Evolutionary conservation across 139 green algal genomes (phyloP).

Genomic region (Chlorella sp.): DNA sequence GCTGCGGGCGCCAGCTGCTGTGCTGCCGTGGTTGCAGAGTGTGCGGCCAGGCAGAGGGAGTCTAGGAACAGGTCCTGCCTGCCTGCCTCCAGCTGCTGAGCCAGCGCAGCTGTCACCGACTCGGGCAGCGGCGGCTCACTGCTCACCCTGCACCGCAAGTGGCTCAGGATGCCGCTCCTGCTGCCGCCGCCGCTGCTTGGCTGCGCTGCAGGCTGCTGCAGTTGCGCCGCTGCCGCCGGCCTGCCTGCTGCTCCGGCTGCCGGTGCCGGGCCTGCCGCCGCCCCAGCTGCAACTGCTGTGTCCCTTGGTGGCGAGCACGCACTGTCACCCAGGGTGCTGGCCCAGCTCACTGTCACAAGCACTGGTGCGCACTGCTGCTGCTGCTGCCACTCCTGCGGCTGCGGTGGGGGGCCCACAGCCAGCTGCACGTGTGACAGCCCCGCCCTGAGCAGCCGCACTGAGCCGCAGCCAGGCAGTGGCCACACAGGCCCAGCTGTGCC

Average conservation of each 20-base stretch:
- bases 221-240: neutral
- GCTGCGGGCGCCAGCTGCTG: neutral
- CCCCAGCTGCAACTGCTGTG: neutral
- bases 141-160: constrained; percentile 1
- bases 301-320: too few species aligned
- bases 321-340: neutral
- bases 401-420: neutral
- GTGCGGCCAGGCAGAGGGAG: constrained; percentile 16
- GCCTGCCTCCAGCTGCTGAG: constrained; percentile 8
- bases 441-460: neutral
- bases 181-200: neutral
- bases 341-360: constrained; percentile 22
- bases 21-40: neutral
- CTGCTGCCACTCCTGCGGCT: constrained; percentile 2
- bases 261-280: neutral
- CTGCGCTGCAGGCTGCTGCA: too few species aligned
- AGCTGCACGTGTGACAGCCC: constrained; percentile 1
- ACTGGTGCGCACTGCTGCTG: neutral
- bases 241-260: neutral
- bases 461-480: constrained; percentile 24
- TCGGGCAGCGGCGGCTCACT: neutral
- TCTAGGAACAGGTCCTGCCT: constrained; percentile 18
- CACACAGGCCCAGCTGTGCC: neutral
- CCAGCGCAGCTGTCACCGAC: neutral
- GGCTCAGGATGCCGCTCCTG: neutral